Conservation (phyloP, 805 yeast genomes). For the Cyberlindnera japonica region DNA sequence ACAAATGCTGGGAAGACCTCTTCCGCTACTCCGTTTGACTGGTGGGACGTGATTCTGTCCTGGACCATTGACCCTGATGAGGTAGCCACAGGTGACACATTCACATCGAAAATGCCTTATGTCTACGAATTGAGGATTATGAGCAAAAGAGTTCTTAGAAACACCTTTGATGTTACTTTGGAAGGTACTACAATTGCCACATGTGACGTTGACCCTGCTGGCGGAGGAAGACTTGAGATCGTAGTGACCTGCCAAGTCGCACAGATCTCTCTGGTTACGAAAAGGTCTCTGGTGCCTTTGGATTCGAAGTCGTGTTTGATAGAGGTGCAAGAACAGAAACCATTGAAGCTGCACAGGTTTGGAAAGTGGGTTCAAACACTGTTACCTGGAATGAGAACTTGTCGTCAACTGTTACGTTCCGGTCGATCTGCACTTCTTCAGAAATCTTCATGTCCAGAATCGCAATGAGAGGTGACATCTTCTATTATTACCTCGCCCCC, state of each 20-base stretch:
- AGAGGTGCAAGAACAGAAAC: conserved; percentile 13
- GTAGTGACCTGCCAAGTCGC: conserved; percentile 7
- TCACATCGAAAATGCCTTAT: conserved; percentile 14
- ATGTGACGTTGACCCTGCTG: conserved; percentile 14
- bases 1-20: background rate
- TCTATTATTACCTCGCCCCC: conserved; percentile 12
- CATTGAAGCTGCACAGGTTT: conserved; percentile 7
- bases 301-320: conserved; percentile 11
- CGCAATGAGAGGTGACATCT: conserved; percentile 17
- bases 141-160: conserved; percentile 1
- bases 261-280: conserved; percentile 5
- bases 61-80: conserved; percentile 11
- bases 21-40: background rate
- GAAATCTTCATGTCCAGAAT: conserved; percentile 6
- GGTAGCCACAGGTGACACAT: conserved; percentile 16
- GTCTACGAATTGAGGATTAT: conserved; percentile 15
- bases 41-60: conserved; percentile 1
- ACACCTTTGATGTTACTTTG: conserved; percentile 8
- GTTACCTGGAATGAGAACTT: conserved; percentile 16
- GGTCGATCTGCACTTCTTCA: background rate
- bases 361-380: conserved; percentile 14
- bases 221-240: conserved; percentile 8
- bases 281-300: conserved; percentile 7
- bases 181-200: conserved; percentile 13
- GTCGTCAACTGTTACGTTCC: conserved; percentile 2